Conservation (phyloP, 2,329 filamentous ascomycete genomes). For the Fusarium sarcochroum region DNA sequence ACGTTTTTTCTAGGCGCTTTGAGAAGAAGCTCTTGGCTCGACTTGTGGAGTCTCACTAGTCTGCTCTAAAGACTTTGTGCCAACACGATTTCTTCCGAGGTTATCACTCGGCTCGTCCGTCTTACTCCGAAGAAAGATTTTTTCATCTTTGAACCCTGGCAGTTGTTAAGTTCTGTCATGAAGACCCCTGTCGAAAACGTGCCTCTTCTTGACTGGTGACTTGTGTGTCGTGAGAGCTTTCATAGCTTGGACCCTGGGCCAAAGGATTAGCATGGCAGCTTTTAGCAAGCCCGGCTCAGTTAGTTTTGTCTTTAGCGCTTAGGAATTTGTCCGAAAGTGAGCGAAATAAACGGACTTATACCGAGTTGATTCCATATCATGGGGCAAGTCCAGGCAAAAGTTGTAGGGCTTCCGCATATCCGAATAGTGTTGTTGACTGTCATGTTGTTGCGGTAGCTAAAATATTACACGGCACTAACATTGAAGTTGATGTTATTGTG, state of each 20-base stretch:
- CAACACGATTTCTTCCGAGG: slow-evolving; percentile 39
- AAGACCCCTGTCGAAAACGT: slow-evolving; percentile 32
- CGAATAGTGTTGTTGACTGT: slow-evolving; percentile 2
- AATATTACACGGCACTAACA: slow-evolving; percentile 8
- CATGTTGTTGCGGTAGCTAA: slow-evolving; percentile 6
- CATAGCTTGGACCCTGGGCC: slow-evolving; percentile 19
- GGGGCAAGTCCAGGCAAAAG: background rate
- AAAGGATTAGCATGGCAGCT: slow-evolving; percentile 5
- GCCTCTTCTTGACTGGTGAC: slow-evolving; percentile 32
- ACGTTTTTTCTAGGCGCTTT: slow-evolving; percentile 29
- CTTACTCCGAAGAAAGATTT: slow-evolving; percentile 30
- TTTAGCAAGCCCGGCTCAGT: background rate
- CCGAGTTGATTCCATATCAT: slow-evolving; percentile 2
- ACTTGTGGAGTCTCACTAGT: slow-evolving; percentile 25
- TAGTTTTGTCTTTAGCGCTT: background rate
- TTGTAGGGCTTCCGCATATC: slow-evolving; percentile 9
- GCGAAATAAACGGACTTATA: background rate
- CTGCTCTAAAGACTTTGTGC: slow-evolving; percentile 6
- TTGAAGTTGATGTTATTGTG: slow-evolving; percentile 15
- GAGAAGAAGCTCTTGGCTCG: slow-evolving; percentile 26
- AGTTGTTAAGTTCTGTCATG: background rate
- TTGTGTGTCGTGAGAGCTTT: background rate
- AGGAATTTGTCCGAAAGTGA: slow-evolving; percentile 11
- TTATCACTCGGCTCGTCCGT: slow-evolving; percentile 31
- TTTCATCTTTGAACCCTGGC: slow-evolving; percentile 11